Conservation (phyloP, 768 basidiomycete genomes). For the Panaeolus papilionaceus region DNA sequence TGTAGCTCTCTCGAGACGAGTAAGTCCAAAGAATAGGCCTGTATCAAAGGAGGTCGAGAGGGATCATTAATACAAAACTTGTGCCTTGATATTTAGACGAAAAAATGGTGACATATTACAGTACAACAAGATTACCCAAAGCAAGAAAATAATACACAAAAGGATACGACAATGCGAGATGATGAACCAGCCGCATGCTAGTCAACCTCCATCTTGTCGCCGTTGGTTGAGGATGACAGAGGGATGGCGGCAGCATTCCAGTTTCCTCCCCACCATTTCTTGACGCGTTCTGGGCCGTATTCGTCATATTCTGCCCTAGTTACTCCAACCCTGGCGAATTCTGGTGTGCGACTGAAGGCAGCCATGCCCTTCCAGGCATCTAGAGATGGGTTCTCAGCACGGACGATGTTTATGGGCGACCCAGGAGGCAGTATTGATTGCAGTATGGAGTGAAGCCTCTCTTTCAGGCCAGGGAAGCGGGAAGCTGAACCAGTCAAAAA, state of each 20-base stretch:
- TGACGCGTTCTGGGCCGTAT: constrained; percentile 85
- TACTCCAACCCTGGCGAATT: constrained; percentile 61
- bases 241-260: constrained; percentile 55
- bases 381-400: constrained; percentile 67
- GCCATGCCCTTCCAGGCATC: constrained; percentile 98
- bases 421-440: constrained; percentile 87
- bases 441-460: constrained; percentile 75
- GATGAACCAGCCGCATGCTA: constrained; percentile 3
- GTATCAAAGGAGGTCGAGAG: no score
- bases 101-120: neutral
- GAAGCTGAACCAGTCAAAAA: constrained; percentile 89
- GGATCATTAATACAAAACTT: neutral
- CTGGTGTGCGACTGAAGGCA: constrained; percentile 63
- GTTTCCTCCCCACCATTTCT: constrained; percentile 93
- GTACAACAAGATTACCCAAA: neutral
- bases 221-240: constrained; percentile 2
- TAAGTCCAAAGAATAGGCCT: no score
- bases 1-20: no score
- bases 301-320: constrained; percentile 89
- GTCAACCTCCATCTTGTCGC: constrained; percentile 28
- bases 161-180: neutral
- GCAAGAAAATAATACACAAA: neutral
- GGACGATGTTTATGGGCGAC: constrained; percentile 67
- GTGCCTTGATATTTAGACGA: neutral
- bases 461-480: constrained; percentile 69